A percentile compares a stretch with the other conserved stretches of the same genome.
Conservation (phyloP, 768 basidiomycete species). For the Hygrophorus pudorinus region DNA sequence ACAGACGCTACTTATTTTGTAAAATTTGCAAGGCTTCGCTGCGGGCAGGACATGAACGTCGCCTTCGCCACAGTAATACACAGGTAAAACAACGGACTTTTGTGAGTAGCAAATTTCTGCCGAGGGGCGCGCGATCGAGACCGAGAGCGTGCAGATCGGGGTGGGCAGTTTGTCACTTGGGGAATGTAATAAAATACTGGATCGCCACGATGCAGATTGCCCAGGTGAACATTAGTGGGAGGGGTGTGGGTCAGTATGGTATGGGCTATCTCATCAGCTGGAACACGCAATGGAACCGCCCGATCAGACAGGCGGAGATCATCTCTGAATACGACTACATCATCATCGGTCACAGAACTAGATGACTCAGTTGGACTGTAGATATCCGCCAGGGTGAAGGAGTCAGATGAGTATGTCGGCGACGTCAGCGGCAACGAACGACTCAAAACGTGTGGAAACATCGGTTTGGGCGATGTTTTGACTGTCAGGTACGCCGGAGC, state of each 20-base stretch:
- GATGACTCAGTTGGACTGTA: slow-evolving; percentile 1
- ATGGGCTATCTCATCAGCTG: neutral
- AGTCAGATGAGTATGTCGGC: slow-evolving; percentile 2
- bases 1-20: slow-evolving; percentile 33
- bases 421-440: neutral
- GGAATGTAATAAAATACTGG: neutral
- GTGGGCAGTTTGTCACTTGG: neutral
- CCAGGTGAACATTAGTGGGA: neutral
- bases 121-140: neutral
- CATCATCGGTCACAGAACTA: slow-evolving; percentile 1
- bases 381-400: neutral
- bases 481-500: slow-evolving; percentile 1
- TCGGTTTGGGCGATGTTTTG: too few species aligned
- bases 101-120: slow-evolving; percentile 2
- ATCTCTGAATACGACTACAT: neutral
- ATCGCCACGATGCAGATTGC: neutral
- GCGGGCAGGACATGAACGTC: neutral
- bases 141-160: slow-evolving; percentile 1
- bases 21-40: slow-evolving; percentile 60
- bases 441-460: neutral
- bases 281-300: neutral
- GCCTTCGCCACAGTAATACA: neutral
- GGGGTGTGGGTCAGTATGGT: slow-evolving; percentile 1
- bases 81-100: slow-evolving; percentile 1
- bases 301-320: neutral